Conservation (phyloP, 768 basidiomycete genomes). For the Hericium rajendrae region DNA sequence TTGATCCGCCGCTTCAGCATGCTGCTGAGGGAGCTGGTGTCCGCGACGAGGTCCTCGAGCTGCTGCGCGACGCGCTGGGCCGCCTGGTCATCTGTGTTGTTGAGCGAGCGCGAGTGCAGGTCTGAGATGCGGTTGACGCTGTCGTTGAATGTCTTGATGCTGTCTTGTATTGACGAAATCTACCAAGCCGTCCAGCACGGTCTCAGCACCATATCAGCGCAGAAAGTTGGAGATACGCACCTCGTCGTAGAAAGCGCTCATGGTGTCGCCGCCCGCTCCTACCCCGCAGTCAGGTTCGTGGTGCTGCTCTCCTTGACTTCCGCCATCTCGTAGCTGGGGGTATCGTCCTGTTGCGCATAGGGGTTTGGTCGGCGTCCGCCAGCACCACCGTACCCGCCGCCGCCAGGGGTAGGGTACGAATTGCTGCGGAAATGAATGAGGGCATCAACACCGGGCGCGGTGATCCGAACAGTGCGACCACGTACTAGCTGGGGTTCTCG, state of each 20-base stretch:
- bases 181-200: constrained; percentile 11
- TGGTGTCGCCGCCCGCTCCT: constrained; percentile 35
- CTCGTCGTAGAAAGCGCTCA: constrained; percentile 69
- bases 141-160: constrained; percentile 32
- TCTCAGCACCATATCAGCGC: not conserved
- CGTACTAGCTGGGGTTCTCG: constrained; percentile 38
- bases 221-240: constrained; percentile 28
- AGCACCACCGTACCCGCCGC: constrained; percentile 10
- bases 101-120: constrained; percentile 40
- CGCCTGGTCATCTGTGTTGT: constrained; percentile 38
- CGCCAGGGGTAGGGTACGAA: constrained; percentile 10
- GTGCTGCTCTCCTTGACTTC: constrained; percentile 52
- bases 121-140: constrained; percentile 38
- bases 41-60: constrained; percentile 48
- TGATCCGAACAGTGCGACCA: constrained; percentile 10
- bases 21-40: constrained; percentile 51
- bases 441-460: not conserved
- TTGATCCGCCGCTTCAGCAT: constrained; percentile 52
- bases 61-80: constrained; percentile 31
- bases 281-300: constrained; percentile 23
- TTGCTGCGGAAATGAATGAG: not conserved
- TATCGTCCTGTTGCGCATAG: constrained; percentile 57
- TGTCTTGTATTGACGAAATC: constrained; percentile 42
- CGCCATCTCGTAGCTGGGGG: constrained; percentile 57
- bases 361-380: constrained; percentile 43